Base-by-base conservation (phyloP, 441 rosid species). In the Cnidoscolus chayamansa region DNA sequence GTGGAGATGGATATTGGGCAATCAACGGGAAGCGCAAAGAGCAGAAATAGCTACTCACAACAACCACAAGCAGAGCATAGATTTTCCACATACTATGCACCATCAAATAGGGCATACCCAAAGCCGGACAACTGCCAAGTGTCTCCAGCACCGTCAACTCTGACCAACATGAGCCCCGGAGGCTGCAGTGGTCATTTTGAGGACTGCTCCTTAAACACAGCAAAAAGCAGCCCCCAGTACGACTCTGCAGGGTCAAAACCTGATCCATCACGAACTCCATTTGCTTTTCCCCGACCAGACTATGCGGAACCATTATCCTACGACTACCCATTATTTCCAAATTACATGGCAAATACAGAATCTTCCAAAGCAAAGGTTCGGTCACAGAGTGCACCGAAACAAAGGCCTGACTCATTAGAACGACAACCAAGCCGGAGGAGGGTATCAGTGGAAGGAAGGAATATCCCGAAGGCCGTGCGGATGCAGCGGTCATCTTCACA, bases 401-500 rank as follows among this genome's bases (percentile, higher is more conserved):
- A 84, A 25, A 87, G 99, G 32, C 91, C 91, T 0, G 88, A 84
- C 50, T 72, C 85, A 53, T 78, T 80, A 2, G 97, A 95, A 76
- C 84, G 86, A 76, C 84, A 88, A 40, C 63, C 83, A 7, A 88
- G 96, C 13, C 37, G 79, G 0, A 90, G 88, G 76, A 84, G 91
- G 75, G 62, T 75, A 67, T 83, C 94, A 8, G n/a, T 86, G 72
- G 84, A 90, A 60, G 73, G 90, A 53, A 88, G 85, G 67, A 90
- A 87, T 63, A 77, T 91, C 10, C 96, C 93, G 0, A 87, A 86
- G 69, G 85, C 86, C 0, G 79, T 88, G 69, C 61, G 86, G 80
- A 93, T 93, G 98, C 98, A 90, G 76, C 74, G 95, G 48, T 90
- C 98, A 59, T 89, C 95, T 45, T 93, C 98, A 61, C 87, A 87